Conservation (phyloP, 257 asterid genomes). For the Jacaranda mimosifolia region DNA sequence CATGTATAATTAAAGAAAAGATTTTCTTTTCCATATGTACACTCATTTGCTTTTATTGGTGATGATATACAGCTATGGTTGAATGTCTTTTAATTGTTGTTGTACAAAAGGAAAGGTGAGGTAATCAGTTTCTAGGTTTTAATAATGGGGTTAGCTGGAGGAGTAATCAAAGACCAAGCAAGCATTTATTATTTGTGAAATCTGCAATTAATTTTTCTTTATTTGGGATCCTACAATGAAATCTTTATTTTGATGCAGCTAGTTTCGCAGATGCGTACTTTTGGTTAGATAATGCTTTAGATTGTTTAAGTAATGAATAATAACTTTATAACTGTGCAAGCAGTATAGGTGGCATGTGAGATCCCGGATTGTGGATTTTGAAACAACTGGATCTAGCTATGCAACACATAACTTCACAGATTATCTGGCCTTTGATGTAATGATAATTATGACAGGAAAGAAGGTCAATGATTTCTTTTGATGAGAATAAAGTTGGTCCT, state of each 20-base stretch:
- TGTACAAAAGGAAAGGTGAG: constrained; percentile 27
- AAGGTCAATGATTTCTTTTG: constrained; percentile 23
- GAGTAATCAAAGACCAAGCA: constrained; percentile 21
- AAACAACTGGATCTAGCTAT: neutral
- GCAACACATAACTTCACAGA: neutral
- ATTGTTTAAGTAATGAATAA: neutral
- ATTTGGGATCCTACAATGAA: constrained; percentile 14
- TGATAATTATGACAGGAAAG: neutral
- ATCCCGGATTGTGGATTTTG: constrained; percentile 17
- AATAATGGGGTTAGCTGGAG: constrained; percentile 25
- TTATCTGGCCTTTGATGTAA: neutral
- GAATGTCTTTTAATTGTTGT: constrained; percentile 22
- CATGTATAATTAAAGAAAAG: neutral
- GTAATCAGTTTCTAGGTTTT: constrained; percentile 18
- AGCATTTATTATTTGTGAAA: constrained; percentile 7
- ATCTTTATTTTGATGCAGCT: constrained; percentile 21
- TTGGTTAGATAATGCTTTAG: constrained; percentile 7
- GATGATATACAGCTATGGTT: constrained; percentile 18
- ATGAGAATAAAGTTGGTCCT: constrained; percentile 5
- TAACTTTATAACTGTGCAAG: neutral
- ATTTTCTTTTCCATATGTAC: neutral
- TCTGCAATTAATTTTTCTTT: constrained; percentile 32
- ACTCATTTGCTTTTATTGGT: neutral
- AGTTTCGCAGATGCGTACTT: neutral
- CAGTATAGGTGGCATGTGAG: constrained; percentile 12